Evolutionary conservation across 177 flowering plant species (phyloP).

Genomic region (Tripterygium wilfordii): DNA sequence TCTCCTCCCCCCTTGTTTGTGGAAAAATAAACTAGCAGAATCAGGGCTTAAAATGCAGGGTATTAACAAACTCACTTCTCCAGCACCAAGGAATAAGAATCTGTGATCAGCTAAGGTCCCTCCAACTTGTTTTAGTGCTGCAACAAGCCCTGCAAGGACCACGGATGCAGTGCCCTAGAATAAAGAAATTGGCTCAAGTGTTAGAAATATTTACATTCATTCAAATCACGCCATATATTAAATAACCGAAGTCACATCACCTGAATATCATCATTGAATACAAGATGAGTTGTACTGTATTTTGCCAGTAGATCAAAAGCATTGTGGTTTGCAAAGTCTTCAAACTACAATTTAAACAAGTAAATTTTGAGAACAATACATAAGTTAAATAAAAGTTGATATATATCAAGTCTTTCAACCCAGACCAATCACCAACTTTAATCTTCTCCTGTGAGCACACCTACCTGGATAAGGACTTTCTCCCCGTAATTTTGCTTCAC

Average conservation of each 20-base stretch:
- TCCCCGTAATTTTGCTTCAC: constrained; percentile 62
- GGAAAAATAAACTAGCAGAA: no score
- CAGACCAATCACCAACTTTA: not conserved
- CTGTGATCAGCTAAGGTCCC: constrained; percentile 46
- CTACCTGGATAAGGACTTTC: constrained; percentile 51
- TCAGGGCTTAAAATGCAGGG: not conserved
- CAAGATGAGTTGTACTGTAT: constrained; percentile 52
- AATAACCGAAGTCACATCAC: no score
- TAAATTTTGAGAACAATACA: not conserved
- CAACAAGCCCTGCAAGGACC: constrained; percentile 50
- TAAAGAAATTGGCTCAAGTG: not conserved
- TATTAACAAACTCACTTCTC: constrained; percentile 39
- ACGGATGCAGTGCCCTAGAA: constrained; percentile 61
- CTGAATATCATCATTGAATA: constrained; percentile 66
- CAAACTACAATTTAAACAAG: constrained; percentile 35
- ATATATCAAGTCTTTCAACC: not conserved
- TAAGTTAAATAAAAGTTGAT: not conserved
- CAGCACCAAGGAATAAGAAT: constrained; percentile 57
- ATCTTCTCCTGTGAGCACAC: not conserved
- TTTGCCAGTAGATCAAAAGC: constrained; percentile 59
- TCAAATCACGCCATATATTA: no score
- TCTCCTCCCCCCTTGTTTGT: no score
- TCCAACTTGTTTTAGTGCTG: constrained; percentile 42
- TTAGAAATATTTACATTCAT: no score
- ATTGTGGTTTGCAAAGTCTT: constrained; percentile 60